These are phyloP conservation scores for Sedum album DNA, from an alignment of 164 flowering plant genomes.

Conservation along the genomic window DNA sequence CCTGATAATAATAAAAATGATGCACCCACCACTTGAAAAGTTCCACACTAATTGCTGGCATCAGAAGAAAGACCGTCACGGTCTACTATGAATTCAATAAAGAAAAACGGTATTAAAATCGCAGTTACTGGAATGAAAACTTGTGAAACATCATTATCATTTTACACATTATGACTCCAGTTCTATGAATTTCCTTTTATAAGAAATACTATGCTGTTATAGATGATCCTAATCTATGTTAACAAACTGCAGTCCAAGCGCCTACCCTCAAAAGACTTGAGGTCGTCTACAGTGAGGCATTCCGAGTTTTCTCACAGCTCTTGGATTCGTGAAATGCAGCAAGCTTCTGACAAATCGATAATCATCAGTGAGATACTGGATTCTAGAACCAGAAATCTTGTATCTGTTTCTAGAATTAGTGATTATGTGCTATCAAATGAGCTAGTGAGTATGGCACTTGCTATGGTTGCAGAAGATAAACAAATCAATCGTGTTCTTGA, in stretches of 20 bases:
- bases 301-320: slow-evolving; percentile 75
- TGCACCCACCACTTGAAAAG: too few species aligned
- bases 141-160: too few species aligned
- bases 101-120: too few species aligned
- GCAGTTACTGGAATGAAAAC: too few species aligned
- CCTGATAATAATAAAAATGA: not conserved
- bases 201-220: not conserved
- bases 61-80: too few species aligned
- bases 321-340: slow-evolving; percentile 95
- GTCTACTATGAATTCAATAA: too few species aligned
- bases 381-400: slow-evolving; percentile 85
- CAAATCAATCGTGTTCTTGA: slow-evolving; percentile 92
- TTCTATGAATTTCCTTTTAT: not conserved
- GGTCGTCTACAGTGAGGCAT: slow-evolving; percentile 36
- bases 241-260: slow-evolving; percentile 63
- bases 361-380: slow-evolving; percentile 90
- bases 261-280: slow-evolving; percentile 54
- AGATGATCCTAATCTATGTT: not conserved
- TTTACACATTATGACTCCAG: too few species aligned
- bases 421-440: slow-evolving; percentile 94
- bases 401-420: slow-evolving; percentile 87
- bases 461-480: slow-evolving; percentile 95
- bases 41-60: too few species aligned
- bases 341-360: slow-evolving; percentile 81
- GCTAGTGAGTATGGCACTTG: slow-evolving; percentile 91